phyloP scores from a whole-genome alignment of 169 alveolate species.

The Plasmodium vivax region DNA sequence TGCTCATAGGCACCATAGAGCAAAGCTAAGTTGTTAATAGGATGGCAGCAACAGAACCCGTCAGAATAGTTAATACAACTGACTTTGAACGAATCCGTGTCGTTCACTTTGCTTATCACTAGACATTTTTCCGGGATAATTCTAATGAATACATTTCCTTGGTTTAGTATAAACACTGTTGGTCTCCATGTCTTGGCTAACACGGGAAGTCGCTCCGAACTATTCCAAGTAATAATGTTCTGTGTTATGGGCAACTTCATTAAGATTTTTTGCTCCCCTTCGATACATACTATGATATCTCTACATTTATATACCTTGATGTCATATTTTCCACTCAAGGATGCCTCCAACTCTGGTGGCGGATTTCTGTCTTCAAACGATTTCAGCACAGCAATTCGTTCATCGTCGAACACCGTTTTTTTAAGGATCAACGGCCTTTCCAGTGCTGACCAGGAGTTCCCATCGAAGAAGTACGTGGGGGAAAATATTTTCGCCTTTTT shows the following conservation, averaged over 20 bases:
- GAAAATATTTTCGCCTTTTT: constrained; percentile 42
- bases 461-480: constrained; percentile 49
- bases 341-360: constrained; percentile 50
- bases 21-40: constrained; percentile 76
- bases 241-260: constrained; percentile 74
- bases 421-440: constrained; percentile 48
- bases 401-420: constrained; percentile 57
- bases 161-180: constrained; percentile 69
- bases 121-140: constrained; percentile 76
- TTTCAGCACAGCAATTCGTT: constrained; percentile 16
- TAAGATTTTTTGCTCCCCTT: constrained; percentile 80
- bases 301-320: constrained; percentile 35
- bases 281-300: constrained; percentile 73
- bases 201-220: constrained; percentile 80
- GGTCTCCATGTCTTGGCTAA: constrained; percentile 83
- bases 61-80: constrained; percentile 78
- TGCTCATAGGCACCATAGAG: constrained; percentile 78
- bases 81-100: constrained; percentile 70
- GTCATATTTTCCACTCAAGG: constrained; percentile 66
- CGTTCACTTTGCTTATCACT: constrained; percentile 70
- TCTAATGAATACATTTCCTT: constrained; percentile 70
- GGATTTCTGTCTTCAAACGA: background rate
- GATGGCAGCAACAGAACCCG: constrained; percentile 82
- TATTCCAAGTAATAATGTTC: constrained; percentile 75
- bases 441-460: constrained; percentile 54